Evolutionary conservation across 2,329 filamentous ascomycete species (phyloP), one percentile per base, ranked within the genome.

Genomic region (Calonectria naviculata): DNA sequence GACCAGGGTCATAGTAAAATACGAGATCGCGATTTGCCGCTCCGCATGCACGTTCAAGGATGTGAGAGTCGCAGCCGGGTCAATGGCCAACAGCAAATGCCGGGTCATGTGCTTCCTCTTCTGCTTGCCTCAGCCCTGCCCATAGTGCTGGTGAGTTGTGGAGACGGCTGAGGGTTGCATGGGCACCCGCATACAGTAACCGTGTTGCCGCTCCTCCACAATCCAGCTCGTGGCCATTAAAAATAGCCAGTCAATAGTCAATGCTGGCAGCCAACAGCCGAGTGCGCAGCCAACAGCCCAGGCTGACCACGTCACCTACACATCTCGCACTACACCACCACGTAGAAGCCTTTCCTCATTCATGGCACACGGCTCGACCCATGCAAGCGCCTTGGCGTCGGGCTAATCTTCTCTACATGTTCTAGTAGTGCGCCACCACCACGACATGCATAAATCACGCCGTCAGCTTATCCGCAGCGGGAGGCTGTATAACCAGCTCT

Each of bases 371-470:
- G 7, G 31, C 26, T 38, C 24, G 31, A 36, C 36, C 52, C 52
- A 36, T 58, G 52, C 34, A 36, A 2, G 5, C 38, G n/a, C n/a
- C 31, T 38, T 38, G 52, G 52, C 21, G 21, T 38, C 6, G 31
- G 6, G 17, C 52, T 58, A 10, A 29, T 15, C 34, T 58, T 24
- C 31, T 38, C 21, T 38, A 58, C 31, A 58, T 15, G 24, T 58
- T 58, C 42, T 38, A 36, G 52, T 17, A 15, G 26, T n/a, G 26
- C 31, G 21, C 34, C 52, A 58, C 52, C 34, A 36, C 12, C 34
- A n/a, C 15, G 24, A 19, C 52, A 21, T 58, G 52, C 52, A 58
- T 58, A 58, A 58, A 58, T 58, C 34, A 58, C 52, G 52, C 52
- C 9, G 52, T 58, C 52, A 58, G 52, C 52, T 58, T 36, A 58